Evolutionary conservation across 495 filamentous ascomycete genomes (phyloP).

Genomic region (Astrothelium macrocarpum): DNA sequence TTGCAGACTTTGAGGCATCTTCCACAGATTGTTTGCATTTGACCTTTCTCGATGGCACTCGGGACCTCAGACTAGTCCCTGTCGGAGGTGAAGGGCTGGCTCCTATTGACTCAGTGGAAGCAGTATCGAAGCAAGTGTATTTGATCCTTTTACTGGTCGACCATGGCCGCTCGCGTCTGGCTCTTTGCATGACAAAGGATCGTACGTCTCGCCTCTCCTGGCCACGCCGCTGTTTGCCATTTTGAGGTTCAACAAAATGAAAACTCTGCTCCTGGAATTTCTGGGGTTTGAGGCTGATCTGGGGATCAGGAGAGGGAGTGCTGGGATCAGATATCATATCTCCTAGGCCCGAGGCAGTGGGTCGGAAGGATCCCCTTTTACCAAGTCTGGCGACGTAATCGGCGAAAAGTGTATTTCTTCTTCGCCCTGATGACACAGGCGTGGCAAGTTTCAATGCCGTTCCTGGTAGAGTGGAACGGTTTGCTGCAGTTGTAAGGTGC

Average conservation of each 20-base stretch:
- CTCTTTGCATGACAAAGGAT: constrained; percentile 28
- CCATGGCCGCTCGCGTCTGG: constrained; percentile 24
- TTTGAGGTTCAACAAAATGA: constrained; percentile 25
- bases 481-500: not conserved
- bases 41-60: not conserved
- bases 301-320: not conserved
- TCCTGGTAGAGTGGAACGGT: not conserved
- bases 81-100: not conserved
- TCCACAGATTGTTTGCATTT: not conserved
- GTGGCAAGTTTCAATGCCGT: not conserved
- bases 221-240: constrained; percentile 22
- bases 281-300: not conserved
- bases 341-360: not conserved
- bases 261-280: constrained; percentile 17
- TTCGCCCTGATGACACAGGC: not conserved
- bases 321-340: constrained; percentile 3
- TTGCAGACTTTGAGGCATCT: not conserved
- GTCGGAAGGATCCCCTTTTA: not conserved
- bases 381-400: not conserved
- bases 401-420: not conserved
- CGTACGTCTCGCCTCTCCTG: constrained; percentile 25
- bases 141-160: constrained; percentile 27
- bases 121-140: constrained; percentile 9
- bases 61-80: not conserved
- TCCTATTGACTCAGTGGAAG: constrained; percentile 10